Evolutionary conservation across 108 stramenopile genomes (phyloP).

Genomic region (Mayamaea pseudoterrestris): DNA sequence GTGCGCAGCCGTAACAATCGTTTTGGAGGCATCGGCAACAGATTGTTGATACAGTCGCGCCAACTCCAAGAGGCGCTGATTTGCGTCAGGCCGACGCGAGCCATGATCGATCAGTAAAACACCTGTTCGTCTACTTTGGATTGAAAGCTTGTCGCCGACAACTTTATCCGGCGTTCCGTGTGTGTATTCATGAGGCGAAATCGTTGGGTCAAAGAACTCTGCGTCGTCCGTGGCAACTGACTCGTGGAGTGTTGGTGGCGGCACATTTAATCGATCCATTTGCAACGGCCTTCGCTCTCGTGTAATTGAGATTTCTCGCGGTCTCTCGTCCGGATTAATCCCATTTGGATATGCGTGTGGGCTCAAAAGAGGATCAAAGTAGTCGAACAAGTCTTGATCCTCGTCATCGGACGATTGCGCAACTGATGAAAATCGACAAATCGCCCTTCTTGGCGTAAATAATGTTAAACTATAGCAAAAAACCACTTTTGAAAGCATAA

Average conservation of each 20-base stretch:
- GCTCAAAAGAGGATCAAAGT: constrained; percentile 68
- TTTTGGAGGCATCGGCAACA: constrained; percentile 8
- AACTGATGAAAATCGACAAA: background rate
- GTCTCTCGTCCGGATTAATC: constrained; percentile 16
- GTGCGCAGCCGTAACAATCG: constrained; percentile 67
- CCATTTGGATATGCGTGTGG: constrained; percentile 73
- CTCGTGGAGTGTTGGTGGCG: background rate
- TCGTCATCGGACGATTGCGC: background rate
- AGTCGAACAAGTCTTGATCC: constrained; percentile 28
- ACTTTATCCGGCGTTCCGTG: constrained; percentile 21
- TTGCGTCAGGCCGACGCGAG: constrained; percentile 60
- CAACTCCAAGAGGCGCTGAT: constrained; percentile 57
- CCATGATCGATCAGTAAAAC: constrained; percentile 90
- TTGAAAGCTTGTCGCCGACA: background rate
- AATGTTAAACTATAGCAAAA: too few relatives aligned
- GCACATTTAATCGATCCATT: too few relatives aligned
- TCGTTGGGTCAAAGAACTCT: constrained; percentile 40
- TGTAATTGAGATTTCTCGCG: background rate
- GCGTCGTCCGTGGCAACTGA: background rate
- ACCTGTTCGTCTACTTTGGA: constrained; percentile 33
- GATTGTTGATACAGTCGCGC: constrained; percentile 54
- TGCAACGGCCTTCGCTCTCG: background rate
- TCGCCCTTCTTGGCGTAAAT: too few relatives aligned
- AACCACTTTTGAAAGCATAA: too few relatives aligned
- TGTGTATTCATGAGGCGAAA: constrained; percentile 45